These are phyloP conservation scores for Trichoderma atrobrunneum DNA, from an alignment of 2,329 filamentous ascomycete genomes.

Conservation along the genomic window DNA sequence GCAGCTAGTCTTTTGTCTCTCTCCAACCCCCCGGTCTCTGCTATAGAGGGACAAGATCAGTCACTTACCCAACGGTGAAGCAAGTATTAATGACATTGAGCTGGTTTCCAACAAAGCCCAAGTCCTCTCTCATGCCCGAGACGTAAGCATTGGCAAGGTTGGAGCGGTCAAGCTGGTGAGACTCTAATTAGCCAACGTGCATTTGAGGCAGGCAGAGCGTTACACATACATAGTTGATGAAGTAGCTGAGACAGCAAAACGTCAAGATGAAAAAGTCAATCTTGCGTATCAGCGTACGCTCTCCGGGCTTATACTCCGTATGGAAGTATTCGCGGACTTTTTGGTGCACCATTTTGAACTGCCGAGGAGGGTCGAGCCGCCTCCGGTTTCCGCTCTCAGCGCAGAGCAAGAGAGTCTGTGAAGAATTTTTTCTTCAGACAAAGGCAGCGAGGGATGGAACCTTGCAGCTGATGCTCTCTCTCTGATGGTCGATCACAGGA, in stretches of 20 bases:
- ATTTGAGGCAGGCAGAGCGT: too few species aligned
- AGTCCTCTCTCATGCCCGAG: slow-evolving; percentile 46
- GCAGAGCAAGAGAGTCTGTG: background rate
- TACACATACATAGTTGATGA: slow-evolving; percentile 49
- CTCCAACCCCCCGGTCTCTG: background rate
- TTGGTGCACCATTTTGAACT: slow-evolving; percentile 15
- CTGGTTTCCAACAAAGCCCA: slow-evolving; percentile 46
- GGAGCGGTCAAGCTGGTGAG: slow-evolving; percentile 36
- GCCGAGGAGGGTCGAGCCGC: background rate
- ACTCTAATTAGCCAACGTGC: background rate
- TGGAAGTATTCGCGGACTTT: slow-evolving; percentile 35
- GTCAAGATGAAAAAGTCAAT: slow-evolving; percentile 64
- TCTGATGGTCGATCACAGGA: background rate
- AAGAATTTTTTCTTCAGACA: background rate
- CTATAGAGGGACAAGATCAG: background rate
- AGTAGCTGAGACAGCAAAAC: slow-evolving; percentile 60
- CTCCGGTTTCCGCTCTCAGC: background rate
- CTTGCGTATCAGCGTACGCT: slow-evolving; percentile 51
- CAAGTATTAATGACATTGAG: slow-evolving; percentile 38
- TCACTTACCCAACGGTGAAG: slow-evolving; percentile 36
- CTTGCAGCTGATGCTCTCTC: background rate
- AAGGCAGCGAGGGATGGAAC: background rate
- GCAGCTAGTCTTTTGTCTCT: background rate
- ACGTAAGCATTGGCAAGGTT: slow-evolving; percentile 42
- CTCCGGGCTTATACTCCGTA: slow-evolving; percentile 36